Evolutionary conservation across 805 yeast genomes (phyloP).

Genomic region (Candida adriatica): DNA sequence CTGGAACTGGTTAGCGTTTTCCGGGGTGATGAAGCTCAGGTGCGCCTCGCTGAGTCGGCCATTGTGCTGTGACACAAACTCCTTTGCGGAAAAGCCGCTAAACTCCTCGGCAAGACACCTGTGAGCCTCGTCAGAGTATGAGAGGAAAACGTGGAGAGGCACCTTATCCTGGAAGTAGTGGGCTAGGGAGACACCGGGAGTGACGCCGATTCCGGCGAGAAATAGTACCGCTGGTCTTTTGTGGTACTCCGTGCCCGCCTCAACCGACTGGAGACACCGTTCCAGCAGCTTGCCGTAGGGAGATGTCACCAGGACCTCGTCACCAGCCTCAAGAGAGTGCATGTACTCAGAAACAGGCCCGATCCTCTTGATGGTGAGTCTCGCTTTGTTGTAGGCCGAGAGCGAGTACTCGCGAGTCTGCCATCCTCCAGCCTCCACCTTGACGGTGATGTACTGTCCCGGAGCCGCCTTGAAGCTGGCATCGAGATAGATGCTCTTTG

Average conservation of each 20-base stretch:
- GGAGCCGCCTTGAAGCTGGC: slow-evolving; percentile 34
- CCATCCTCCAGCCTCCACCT: slow-evolving; percentile 32
- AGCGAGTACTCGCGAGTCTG: slow-evolving; percentile 54
- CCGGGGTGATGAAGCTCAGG: slow-evolving; percentile 4
- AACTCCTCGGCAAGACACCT: slow-evolving; percentile 15
- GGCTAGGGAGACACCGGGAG: slow-evolving; percentile 52
- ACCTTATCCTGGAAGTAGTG: slow-evolving; percentile 24
- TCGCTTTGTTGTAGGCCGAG: slow-evolving; percentile 32
- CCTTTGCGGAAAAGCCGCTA: not conserved
- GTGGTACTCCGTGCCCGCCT: slow-evolving; percentile 11
- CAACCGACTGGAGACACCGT: slow-evolving; percentile 17
- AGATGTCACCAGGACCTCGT: slow-evolving; percentile 41
- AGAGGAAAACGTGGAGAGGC: slow-evolving; percentile 11
- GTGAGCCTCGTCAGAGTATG: slow-evolving; percentile 8
- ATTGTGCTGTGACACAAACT: slow-evolving; percentile 1
- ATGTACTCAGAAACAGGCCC: slow-evolving; percentile 48
- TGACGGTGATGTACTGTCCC: slow-evolving; percentile 35
- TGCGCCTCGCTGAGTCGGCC: not conserved
- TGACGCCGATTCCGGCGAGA: slow-evolving; percentile 63
- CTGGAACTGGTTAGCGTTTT: slow-evolving; percentile 6
- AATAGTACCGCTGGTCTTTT: slow-evolving; percentile 33
- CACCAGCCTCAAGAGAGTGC: slow-evolving; percentile 46
- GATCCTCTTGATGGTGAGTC: slow-evolving; percentile 51
- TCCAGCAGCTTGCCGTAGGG: slow-evolving; percentile 52
- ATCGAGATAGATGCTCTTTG: slow-evolving; percentile 44